Percentiles rank a stretch among this genome's conserved stretches.
Evolutionary conservation across 805 yeast species (phyloP).

Genomic region (Wickerhamiella azyma): DNA sequence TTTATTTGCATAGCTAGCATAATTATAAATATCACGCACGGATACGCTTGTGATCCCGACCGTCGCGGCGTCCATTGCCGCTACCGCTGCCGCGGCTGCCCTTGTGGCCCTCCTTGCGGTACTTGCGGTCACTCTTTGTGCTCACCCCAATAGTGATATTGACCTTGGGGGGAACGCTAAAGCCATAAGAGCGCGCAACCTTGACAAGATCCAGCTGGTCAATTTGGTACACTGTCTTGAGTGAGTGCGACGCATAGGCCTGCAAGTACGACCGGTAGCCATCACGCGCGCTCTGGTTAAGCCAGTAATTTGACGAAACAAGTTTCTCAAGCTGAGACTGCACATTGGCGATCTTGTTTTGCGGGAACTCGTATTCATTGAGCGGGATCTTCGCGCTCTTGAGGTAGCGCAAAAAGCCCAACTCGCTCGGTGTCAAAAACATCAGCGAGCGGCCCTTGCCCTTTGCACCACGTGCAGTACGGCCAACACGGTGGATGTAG

Average conservation of each 20-base stretch:
- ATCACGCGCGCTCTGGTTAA: slow-evolving; percentile 89
- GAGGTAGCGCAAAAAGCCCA: slow-evolving; percentile 86
- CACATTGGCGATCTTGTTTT: slow-evolving; percentile 87
- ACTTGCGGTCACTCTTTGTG: slow-evolving; percentile 29
- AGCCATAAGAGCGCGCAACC: slow-evolving; percentile 93
- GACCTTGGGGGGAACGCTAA: slow-evolving; percentile 85
- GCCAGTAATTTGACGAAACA: slow-evolving; percentile 81
- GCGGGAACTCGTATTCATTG: slow-evolving; percentile 93
- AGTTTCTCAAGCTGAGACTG: slow-evolving; percentile 87
- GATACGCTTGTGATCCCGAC: slow-evolving; percentile 3
- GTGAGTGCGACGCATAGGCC: slow-evolving; percentile 92
- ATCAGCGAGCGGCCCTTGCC: slow-evolving; percentile 90
- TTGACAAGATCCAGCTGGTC: slow-evolving; percentile 88
- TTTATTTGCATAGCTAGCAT: background rate
- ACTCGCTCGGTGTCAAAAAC: slow-evolving; percentile 88
- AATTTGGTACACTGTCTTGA: slow-evolving; percentile 91
- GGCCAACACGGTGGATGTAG: slow-evolving; percentile 96
- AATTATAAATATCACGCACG: background rate
- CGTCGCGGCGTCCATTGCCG: slow-evolving; percentile 1
- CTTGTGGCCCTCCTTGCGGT: slow-evolving; percentile 5
- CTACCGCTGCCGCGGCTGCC: slow-evolving; percentile 1
- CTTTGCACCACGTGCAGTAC: slow-evolving; percentile 81
- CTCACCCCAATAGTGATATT: slow-evolving; percentile 92
- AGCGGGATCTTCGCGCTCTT: slow-evolving; percentile 96
- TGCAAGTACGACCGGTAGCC: slow-evolving; percentile 95